Evolutionary conservation across 2,329 filamentous ascomycete species (phyloP), one percentile per base, ranked within the genome.

Genomic region (Alternaria viburni): DNA sequence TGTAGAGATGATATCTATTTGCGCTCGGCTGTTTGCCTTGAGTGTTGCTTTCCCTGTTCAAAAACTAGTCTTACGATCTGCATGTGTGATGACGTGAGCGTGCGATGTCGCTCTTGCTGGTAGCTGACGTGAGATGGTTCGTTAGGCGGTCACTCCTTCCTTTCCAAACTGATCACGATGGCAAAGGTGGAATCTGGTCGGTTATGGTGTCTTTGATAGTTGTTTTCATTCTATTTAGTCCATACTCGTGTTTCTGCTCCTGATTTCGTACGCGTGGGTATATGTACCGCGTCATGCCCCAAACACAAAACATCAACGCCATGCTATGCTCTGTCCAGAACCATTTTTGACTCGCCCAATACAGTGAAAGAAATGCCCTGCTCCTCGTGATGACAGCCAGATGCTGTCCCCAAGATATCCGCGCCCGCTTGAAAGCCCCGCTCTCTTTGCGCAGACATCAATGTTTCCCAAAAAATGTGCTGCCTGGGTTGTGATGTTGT

Each of bases 231-330:
- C 36, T 45, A 21, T 25, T 8, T 54, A 54, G 5, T 26, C 23
- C 19, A 44, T 54, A 5, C 2, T 54, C n/a, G 15, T 56, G 28
- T 11, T 57, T 15, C 8, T 56, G 44, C 54, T 57, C 26, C 28
- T 51, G 28, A 3, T n/a, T 46, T 23, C 19, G 4, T 46, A 45
- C 43, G 26, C 50, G 32, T 56, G 60, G 60, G 60, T 62, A 62
- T 62, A 30, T 44, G 13, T 59, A 58, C 54, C 45, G 23, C 51
- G 19, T 30, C 46, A 32, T 41, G 32, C 25, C 23, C 36, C n/a
- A 30, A 30, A 52, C 26, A 12, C 36, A 61, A 50, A 47, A 28
- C 23, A 49, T n/a, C 44, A 61, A 57, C 32, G 17, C 57, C 47
- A 41, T 58, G 19, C 32, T 32, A 50, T 51, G 30, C 56, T 23